Conservation (phyloP, 2,329 filamentous ascomycete species). For the Tolypocladium ovalisporum region DNA sequence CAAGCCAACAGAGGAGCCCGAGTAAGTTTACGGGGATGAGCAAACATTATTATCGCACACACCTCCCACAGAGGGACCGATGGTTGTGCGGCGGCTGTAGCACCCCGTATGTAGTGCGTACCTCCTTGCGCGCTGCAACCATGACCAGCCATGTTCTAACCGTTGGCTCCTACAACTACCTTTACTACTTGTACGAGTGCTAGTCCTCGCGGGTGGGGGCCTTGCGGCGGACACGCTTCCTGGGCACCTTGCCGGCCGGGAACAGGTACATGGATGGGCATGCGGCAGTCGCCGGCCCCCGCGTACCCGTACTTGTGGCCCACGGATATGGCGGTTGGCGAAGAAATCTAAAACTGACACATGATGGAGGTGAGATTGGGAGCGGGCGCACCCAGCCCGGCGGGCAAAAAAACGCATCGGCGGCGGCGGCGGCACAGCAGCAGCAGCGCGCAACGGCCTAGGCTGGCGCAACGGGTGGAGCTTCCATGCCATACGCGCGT, state of each 20-base stretch:
- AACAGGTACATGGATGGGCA: background rate
- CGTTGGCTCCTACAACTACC: background rate
- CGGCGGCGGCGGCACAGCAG: background rate
- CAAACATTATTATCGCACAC: background rate
- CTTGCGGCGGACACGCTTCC: background rate
- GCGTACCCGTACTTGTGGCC: background rate
- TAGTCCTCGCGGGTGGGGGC: background rate
- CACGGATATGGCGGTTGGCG: background rate
- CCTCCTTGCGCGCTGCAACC: background rate
- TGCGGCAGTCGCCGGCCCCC: background rate
- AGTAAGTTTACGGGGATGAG: background rate
- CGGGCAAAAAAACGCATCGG: background rate
- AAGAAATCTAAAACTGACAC: background rate
- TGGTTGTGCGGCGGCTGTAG: background rate
- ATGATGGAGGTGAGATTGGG: background rate
- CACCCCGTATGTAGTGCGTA: background rate
- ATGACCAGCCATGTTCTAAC: background rate
- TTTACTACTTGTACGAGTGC: no score
- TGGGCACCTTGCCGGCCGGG: no score
- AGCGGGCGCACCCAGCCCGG: background rate
- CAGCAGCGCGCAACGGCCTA: background rate
- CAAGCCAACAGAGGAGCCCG: background rate
- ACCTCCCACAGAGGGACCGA: background rate
- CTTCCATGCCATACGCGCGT: background rate
- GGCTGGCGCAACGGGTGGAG: background rate